Evolutionary conservation across 495 filamentous ascomycete species (phyloP), one percentile per base, ranked within the genome.

Genomic region (Penicillium cosmopolitanum): DNA sequence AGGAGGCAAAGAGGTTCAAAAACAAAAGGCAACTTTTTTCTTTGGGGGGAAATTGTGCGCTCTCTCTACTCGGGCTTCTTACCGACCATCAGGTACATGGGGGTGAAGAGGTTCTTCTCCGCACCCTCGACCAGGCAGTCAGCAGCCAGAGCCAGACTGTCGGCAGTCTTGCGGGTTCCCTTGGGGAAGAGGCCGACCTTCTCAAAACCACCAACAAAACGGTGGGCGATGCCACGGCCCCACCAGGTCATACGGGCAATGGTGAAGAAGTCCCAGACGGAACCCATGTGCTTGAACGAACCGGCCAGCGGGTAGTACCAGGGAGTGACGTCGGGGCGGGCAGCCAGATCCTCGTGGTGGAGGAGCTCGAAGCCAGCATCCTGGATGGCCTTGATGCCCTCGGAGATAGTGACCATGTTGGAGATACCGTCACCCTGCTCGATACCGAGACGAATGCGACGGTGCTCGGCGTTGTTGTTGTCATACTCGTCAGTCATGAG

Each of bases 11-110:
- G 5, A 28, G 23, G 13, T 11, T 12, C 7, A 53, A 25, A 40
- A 18, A 53, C 12, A 40, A 42, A 42, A 53, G 13, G 34, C 19
- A 18, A 42, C 34, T 53, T 42, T 36, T 23, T 59, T 53, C 18
- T 47, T 44, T 44, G 21, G 3, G 7, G 7, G 42, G 16, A 16
- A n/a, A n/a, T 33, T 18, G 55, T 25, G 25, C 21, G 10, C 56
- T 38, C 33, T 25, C 44, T 67, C 71, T 78, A 80, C 73, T 78
- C 73, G 47, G 94, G 91, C 81, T 98, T 98, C 77, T 92, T 85
- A 38, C 85, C 95, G 56, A 98, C 87, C 95, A 98, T 97, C 73
- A 98, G 79, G 80, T 97, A 98, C 95, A 98, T 98, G 38, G 95
- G 95, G 0, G 95, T 98, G 80, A 98, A 98, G 16, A 98, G 83